These are phyloP conservation scores for Entomortierella chlamydospora DNA, from an alignment of 192 early-diverging fungal species.

Conservation along the genomic window DNA sequence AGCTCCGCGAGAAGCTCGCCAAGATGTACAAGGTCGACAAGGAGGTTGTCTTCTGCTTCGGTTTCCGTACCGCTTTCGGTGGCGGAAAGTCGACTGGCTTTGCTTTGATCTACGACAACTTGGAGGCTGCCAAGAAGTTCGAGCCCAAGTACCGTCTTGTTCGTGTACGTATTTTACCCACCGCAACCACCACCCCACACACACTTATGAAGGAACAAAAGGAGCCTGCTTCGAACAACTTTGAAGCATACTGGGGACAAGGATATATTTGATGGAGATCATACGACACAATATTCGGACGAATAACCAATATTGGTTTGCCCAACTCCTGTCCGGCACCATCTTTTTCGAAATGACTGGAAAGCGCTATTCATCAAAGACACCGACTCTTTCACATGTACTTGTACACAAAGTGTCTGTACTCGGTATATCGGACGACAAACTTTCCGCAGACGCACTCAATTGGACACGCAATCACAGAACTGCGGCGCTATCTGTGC, in stretches of 20 bases:
- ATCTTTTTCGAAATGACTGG: no score
- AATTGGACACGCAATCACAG: background rate
- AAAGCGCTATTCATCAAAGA: no score
- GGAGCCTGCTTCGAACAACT: background rate
- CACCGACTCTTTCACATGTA: no score
- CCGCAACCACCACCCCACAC: background rate
- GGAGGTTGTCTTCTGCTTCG: slow-evolving; percentile 92
- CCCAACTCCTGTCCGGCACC: no score
- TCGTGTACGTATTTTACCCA: slow-evolving; percentile 63
- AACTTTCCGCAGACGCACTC: background rate
- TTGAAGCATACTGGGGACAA: no score
- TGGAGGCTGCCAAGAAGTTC: slow-evolving; percentile 96
- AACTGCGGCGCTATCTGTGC: no score
- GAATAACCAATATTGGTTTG: no score
- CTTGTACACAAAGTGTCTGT: no score
- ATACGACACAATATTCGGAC: no score
- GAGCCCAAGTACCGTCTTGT: slow-evolving; percentile 98
- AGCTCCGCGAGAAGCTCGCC: slow-evolving; percentile 92
- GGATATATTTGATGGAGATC: no score
- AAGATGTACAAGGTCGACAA: slow-evolving; percentile 96
- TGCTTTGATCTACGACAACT: slow-evolving; percentile 95
- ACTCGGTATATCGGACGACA: no score
- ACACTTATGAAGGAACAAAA: background rate
- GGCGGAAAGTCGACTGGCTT: slow-evolving; percentile 97
- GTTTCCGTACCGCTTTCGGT: slow-evolving; percentile 96